Percentiles rank a stretch among this genome's conserved stretches.
phyloP scores from a whole-genome alignment of 106 monocot species.

The Phalaenopsis aphrodite region DNA sequence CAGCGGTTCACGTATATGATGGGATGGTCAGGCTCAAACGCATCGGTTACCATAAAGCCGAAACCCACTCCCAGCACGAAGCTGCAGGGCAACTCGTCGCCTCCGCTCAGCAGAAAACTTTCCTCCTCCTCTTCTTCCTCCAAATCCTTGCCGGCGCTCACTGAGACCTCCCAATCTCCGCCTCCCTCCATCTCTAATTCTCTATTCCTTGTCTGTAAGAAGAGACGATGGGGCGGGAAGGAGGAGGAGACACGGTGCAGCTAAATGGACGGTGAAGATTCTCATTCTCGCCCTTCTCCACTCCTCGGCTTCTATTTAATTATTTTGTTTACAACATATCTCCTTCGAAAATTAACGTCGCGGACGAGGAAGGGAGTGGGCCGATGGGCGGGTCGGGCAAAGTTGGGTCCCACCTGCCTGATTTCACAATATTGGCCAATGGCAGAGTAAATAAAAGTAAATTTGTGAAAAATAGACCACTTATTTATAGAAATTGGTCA shows the following conservation, averaged over 20 bases:
- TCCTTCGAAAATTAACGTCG: too few species aligned
- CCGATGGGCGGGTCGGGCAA: too few species aligned
- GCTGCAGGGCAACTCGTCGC: conserved; percentile 20
- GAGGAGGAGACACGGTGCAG: neutral
- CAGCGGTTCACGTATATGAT: conserved; percentile 72
- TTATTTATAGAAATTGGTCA: too few species aligned
- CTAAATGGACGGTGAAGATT: conserved; percentile 5
- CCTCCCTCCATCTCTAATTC: conserved; percentile 34
- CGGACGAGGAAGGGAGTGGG: too few species aligned
- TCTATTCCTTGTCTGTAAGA: neutral
- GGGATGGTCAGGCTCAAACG: conserved; percentile 60
- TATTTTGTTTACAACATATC: too few species aligned
- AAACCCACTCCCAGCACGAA: conserved; percentile 35
- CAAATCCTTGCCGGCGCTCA: conserved; percentile 24
- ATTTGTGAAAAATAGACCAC: too few species aligned
- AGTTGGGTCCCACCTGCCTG: too few species aligned
- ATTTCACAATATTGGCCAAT: too few species aligned
- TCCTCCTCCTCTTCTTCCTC: conserved; percentile 25
- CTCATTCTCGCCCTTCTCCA: neutral
- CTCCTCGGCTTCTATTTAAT: too few species aligned
- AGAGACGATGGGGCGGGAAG: neutral
- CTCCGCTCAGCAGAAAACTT: neutral
- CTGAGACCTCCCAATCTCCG: conserved; percentile 22
- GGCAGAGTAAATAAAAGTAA: too few species aligned
- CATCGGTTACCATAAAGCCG: conserved; percentile 65